A percentile compares a stretch with the other conserved stretches of the same genome.
Evolutionary conservation across 2,329 filamentous ascomycete species (phyloP).

Genomic region (Amauroascus niger): DNA sequence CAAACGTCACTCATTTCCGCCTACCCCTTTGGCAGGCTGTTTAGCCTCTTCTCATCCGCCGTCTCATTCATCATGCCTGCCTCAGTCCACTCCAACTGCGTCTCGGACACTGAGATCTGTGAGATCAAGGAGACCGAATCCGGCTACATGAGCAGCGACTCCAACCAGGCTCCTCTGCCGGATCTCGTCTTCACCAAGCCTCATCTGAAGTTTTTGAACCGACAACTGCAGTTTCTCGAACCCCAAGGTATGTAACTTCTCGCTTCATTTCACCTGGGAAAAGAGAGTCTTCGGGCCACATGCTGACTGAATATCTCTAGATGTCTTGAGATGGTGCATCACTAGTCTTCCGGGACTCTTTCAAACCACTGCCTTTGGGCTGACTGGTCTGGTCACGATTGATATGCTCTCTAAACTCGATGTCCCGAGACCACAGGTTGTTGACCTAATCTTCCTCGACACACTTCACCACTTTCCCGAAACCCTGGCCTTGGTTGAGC

Average conservation of each 20-base stretch:
- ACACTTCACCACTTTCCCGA: constrained; percentile 75
- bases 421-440: constrained; percentile 40
- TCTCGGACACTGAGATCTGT: constrained; percentile 28
- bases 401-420: constrained; percentile 54
- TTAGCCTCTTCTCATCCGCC: constrained; percentile 6
- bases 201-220: constrained; percentile 84
- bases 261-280: not conserved
- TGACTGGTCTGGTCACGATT: constrained; percentile 70
- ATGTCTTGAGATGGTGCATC: constrained; percentile 86
- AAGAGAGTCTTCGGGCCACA: constrained; percentile 6
- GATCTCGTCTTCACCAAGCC: constrained; percentile 76
- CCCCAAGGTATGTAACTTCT: constrained; percentile 51
- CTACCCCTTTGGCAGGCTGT: not conserved
- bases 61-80: constrained; percentile 27
- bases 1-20: not conserved
- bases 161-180: constrained; percentile 55
- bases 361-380: constrained; percentile 74
- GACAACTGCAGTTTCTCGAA: constrained; percentile 75
- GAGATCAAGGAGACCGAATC: constrained; percentile 54
- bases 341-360: constrained; percentile 81
- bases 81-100: constrained; percentile 30
- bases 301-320: constrained; percentile 31
- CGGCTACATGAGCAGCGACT: constrained; percentile 67
- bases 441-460: constrained; percentile 62
- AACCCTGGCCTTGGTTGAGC: constrained; percentile 63